Evolutionary conservation across 257 asterid genomes (phyloP).

Genomic region (Mitragyna speciosa): DNA sequence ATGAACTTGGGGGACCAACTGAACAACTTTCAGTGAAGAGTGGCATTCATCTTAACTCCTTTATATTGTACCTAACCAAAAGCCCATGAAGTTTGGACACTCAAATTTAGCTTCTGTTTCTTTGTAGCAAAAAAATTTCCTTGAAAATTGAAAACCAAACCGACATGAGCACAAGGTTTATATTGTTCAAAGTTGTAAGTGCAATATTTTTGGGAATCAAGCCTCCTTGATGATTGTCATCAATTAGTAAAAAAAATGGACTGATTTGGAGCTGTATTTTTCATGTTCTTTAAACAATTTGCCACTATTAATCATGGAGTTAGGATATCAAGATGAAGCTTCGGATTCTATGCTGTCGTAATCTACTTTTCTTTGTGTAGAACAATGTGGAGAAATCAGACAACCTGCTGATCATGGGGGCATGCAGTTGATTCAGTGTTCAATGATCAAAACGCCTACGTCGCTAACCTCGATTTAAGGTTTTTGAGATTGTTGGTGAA

Average conservation of each 20-base stretch:
- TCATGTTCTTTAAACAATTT: neutral
- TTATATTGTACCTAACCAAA: slow-evolving; percentile 26
- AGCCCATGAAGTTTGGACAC: slow-evolving; percentile 14
- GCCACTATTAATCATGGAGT: neutral
- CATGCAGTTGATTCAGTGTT: neutral
- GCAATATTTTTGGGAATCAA: neutral
- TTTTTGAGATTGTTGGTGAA: neutral
- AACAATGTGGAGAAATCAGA: neutral
- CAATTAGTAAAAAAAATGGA: neutral
- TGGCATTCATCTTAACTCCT: slow-evolving; percentile 9
- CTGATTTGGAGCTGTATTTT: neutral
- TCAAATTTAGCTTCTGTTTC: neutral
- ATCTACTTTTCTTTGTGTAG: too few species aligned
- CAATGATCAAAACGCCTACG: neutral
- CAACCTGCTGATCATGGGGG: neutral
- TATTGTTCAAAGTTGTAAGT: neutral
- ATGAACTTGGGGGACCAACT: neutral
- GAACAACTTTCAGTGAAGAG: neutral
- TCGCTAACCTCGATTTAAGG: neutral
- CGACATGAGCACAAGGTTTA: neutral
- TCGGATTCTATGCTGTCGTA: too few species aligned
- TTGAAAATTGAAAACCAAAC: neutral
- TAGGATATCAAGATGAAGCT: neutral
- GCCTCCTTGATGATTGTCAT: neutral
- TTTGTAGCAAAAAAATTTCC: neutral